These are phyloP conservation scores for Bassia scoparia DNA, from an alignment of 148 eudicot genomes.

Conservation along the genomic window DNA sequence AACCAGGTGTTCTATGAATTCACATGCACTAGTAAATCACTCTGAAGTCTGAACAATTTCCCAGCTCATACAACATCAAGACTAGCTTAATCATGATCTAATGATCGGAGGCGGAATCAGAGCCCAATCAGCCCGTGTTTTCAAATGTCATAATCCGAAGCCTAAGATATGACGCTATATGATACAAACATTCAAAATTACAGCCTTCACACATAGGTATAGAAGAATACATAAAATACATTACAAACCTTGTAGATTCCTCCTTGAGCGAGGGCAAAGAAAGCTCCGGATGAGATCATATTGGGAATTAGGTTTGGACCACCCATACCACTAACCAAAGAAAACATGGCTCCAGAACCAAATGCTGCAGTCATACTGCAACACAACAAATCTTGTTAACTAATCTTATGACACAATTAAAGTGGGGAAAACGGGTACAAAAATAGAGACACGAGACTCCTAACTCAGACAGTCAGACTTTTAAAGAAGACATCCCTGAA, in stretches of 20 bases:
- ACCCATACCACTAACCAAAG: constrained; percentile 91
- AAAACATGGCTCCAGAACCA: constrained; percentile 88
- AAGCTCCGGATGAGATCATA: constrained; percentile 66
- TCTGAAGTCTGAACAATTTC: neutral
- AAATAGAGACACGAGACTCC: neutral
- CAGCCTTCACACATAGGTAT: neutral
- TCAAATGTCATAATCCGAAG: neutral
- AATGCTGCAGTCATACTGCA: constrained; percentile 96
- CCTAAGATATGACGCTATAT: neutral
- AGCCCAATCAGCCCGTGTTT: too few species aligned
- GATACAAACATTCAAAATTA: neutral
- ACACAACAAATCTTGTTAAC: neutral
- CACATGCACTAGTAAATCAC: neutral
- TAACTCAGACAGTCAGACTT: neutral
- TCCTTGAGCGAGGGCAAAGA: constrained; percentile 93
- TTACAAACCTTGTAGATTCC: constrained; percentile 71
- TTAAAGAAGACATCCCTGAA: neutral
- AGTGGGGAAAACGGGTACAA: neutral
- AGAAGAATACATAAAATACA: neutral
- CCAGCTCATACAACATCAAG: neutral
- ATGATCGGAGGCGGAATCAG: too few species aligned
- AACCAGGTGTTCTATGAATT: neutral
- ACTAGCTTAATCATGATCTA: neutral
- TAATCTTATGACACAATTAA: neutral
- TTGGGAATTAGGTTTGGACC: constrained; percentile 74